Conservation (phyloP, 805 yeast genomes). For the Jamesozyma lodderae region DNA sequence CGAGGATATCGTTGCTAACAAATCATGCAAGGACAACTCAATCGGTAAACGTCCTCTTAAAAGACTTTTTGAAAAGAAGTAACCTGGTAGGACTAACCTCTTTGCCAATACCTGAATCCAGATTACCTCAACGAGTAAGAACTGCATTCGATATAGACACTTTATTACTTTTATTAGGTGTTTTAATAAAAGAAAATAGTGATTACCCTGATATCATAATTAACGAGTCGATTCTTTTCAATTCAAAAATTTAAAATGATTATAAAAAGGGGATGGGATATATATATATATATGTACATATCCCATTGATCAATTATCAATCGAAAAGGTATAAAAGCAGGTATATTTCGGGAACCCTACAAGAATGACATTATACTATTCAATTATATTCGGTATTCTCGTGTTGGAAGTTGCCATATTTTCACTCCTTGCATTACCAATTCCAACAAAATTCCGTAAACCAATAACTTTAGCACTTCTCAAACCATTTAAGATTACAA, state of each 20-base stretch:
- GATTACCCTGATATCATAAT: neutral
- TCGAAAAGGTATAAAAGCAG: no score
- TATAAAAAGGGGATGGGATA: no score
- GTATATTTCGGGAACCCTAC: no score
- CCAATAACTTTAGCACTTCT: slow-evolving; percentile 54
- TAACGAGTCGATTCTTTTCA: neutral
- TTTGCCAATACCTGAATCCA: slow-evolving; percentile 3
- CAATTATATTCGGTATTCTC: slow-evolving; percentile 61
- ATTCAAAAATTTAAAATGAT: neutral
- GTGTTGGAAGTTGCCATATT: slow-evolving; percentile 72
- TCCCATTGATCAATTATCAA: no score
- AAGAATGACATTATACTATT: slow-evolving; percentile 28
- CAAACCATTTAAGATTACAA: slow-evolving; percentile 60
- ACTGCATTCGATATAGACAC: neutral
- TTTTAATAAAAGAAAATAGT: neutral
- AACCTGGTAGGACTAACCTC: slow-evolving; percentile 4
- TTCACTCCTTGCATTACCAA: slow-evolving; percentile 72
- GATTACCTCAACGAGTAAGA: slow-evolving; percentile 5
- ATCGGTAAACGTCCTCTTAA: neutral
- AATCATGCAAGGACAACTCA: no score
- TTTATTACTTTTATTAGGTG: slow-evolving; percentile 3
- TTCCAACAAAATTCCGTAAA: slow-evolving; percentile 67
- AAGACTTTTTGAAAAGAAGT: neutral
- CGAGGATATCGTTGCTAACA: no score
- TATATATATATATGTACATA: no score